Base-by-base conservation (phyloP, 495 filamentous ascomycete genomes). In the Apiosordaria backusii region DNA sequence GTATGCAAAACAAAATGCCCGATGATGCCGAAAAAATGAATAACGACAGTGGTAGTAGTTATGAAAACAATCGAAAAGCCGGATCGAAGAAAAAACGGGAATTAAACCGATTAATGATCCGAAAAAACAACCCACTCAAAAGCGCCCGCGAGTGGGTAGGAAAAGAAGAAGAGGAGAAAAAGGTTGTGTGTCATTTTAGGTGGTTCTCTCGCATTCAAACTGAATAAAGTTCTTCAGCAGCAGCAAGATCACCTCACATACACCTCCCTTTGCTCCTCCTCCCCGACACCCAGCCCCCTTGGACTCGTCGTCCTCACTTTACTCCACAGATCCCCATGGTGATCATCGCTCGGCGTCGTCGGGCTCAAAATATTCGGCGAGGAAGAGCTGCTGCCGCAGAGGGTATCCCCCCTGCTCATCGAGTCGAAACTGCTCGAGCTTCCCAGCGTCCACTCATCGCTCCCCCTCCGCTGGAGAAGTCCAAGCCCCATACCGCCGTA, bases 401-500 rank as follows among this genome's bases (percentile, higher is more conserved):
- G 55, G 0, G 73, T 74, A 22, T 75, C 73, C 13, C 77, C 79
- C 62, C 73, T 71, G 50, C 72, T 77, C 29, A 76, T 67, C 16
- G 77, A 79, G 66, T 74, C 72, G 59, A 77, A 74, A 64, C 72
- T 76, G 6, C 74, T 73, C 66, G 71, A 72, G 74, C 77, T 78
- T 23, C 78, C 80, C 19, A 81, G 71, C 13, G 81, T 82, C 81
- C 81, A 83, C 66, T 81, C 80, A 65, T 82, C 81, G 61, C 74
- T 77, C 66, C 64, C 52, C 4, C 35, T 23, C 0, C 68, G 63
- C 25, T 72, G 68, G n/a, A 79, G 64, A 25, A 77, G 63, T 6
- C 75, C 75, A 1, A 76, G 67, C 15, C 76, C 74, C 68, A 77
- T 77, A 4, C 67, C 69, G 59, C 57, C 68, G 50, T 73, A 67